phyloP scores from a whole-genome alignment of 306 rosid genomes.

The Oemleria cerasiformis region DNA sequence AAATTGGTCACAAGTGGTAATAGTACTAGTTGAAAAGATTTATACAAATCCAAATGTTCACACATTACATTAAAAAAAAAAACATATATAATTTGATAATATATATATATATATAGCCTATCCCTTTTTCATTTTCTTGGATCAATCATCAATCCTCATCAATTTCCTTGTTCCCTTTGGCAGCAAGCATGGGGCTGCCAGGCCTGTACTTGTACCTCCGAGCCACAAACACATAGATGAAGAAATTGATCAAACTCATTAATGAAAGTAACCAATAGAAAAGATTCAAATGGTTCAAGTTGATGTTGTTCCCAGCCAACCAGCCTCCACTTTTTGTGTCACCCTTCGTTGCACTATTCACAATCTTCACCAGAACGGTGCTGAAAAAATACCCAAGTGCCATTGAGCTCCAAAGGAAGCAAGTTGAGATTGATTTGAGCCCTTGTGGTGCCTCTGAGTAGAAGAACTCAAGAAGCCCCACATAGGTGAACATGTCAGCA shows the following conservation, averaged over 20 bases:
- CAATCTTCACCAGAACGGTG: constrained; percentile 65
- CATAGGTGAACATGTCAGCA: constrained; percentile 83
- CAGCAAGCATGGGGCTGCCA: constrained; percentile 19
- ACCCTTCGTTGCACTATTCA: constrained; percentile 60
- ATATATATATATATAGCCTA: not conserved
- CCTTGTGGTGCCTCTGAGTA: constrained; percentile 82
- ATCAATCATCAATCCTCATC: not conserved
- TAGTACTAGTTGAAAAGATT: not conserved
- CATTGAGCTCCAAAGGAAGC: constrained; percentile 92
- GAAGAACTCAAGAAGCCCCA: constrained; percentile 86
- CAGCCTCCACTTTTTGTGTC: constrained; percentile 59
- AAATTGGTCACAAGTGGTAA: not conserved
- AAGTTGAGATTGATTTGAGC: constrained; percentile 75
- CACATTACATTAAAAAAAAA: not conserved
- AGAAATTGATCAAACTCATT: constrained; percentile 70
- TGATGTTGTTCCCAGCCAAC: constrained; percentile 83
- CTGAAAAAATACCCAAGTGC: constrained; percentile 79
- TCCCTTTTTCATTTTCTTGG: not conserved
- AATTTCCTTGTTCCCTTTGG: constrained; percentile 21
- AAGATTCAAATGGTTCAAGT: constrained; percentile 67
- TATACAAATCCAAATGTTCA: not conserved
- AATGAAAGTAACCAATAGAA: constrained; percentile 78
- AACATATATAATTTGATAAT: not conserved
- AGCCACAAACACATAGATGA: constrained; percentile 53
- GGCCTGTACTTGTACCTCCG: constrained; percentile 71